Evolutionary conservation across 208 protist species (phyloP).

Genomic region (Crithidia sp.): DNA sequence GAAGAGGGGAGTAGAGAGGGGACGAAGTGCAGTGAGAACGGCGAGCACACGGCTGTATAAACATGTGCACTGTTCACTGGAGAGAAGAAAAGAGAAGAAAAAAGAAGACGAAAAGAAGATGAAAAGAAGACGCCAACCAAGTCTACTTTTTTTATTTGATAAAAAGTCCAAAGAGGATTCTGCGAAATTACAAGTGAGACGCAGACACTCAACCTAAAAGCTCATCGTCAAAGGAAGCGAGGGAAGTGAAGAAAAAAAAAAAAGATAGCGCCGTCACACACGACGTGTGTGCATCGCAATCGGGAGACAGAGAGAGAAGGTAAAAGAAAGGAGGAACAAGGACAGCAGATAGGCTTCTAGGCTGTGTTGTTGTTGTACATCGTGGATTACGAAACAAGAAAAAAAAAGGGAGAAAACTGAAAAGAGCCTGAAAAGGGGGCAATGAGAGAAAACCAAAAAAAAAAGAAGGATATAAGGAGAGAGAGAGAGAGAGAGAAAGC

Average conservation of each 20-base stretch:
- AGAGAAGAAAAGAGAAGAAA: neutral
- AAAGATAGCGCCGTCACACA: neutral
- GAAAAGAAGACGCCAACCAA: neutral
- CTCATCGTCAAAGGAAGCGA: neutral
- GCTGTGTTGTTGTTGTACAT: slow-evolving; percentile 11
- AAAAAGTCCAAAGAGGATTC: too few relatives aligned
- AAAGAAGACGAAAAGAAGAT: neutral
- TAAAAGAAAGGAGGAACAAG: slow-evolving; percentile 11
- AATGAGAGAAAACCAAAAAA: slow-evolving; percentile 1
- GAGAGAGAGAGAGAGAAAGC: slow-evolving; percentile 7
- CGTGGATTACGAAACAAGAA: slow-evolving; percentile 1
- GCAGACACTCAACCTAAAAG: too few relatives aligned
- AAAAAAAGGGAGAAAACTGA: neutral
- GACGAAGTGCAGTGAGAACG: neutral
- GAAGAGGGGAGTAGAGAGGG: neutral
- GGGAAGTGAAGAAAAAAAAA: neutral
- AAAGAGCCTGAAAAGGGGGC: neutral
- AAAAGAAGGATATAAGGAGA: neutral
- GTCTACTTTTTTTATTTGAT: neutral
- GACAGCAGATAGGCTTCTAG: neutral
- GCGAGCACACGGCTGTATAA: slow-evolving; percentile 17
- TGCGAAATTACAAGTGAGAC: too few relatives aligned
- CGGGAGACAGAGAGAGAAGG: neutral
- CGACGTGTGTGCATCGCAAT: slow-evolving; percentile 7
- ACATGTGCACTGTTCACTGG: slow-evolving; percentile 4